These are phyloP conservation scores for Rhododendron simsii DNA, from an alignment of 148 eudicot species.

Conservation along the genomic window DNA sequence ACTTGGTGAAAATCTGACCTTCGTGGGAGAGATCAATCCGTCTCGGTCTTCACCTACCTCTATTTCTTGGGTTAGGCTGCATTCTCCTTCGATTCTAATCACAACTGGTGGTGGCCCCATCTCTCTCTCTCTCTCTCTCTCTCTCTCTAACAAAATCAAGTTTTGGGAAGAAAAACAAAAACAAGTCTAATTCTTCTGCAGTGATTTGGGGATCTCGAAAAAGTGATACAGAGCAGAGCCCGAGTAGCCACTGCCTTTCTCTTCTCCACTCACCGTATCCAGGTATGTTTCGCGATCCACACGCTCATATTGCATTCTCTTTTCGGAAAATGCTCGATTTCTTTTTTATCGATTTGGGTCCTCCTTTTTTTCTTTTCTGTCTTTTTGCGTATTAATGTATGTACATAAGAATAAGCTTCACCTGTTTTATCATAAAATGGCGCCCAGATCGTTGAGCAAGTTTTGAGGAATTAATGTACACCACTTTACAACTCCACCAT, in stretches of 20 bases:
- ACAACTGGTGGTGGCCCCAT: background rate
- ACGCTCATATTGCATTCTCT: background rate
- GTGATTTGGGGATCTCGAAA: conserved; percentile 9
- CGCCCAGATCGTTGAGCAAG: background rate
- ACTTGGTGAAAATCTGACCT: background rate
- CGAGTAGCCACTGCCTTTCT: background rate
- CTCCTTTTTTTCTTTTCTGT: background rate
- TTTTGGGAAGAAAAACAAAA: background rate
- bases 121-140: background rate
- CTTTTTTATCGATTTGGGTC: background rate
- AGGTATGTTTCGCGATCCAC: conserved; percentile 2
- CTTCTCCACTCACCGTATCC: background rate
- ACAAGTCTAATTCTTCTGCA: background rate
- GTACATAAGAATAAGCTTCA: background rate
- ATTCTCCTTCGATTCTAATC: background rate
- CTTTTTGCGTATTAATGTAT: background rate
- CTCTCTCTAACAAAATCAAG: background rate
- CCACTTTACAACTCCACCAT: background rate
- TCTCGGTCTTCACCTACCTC: background rate
- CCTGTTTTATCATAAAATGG: background rate
- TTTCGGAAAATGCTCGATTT: background rate
- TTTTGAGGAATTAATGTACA: background rate
- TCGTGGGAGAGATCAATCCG: background rate
- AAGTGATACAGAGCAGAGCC: background rate
- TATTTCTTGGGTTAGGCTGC: background rate